Conservation (phyloP, 768 basidiomycete species). For the Rossbeevera mucosa region DNA sequence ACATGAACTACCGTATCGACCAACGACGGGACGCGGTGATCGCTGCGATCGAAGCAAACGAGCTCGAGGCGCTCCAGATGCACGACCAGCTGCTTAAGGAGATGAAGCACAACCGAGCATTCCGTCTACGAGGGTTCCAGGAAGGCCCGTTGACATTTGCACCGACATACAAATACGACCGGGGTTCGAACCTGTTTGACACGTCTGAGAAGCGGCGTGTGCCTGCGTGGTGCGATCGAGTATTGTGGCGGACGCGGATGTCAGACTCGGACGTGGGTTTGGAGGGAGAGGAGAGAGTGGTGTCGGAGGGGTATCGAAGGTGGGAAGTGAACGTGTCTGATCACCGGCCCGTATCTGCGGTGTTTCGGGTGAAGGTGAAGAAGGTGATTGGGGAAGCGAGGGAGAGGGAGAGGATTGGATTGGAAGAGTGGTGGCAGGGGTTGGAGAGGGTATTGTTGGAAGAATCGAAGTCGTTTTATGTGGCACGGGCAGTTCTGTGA, state of each 20-base stretch:
- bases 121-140: slow-evolving; percentile 76
- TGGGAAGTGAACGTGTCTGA: slow-evolving; percentile 89
- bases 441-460: slow-evolving; percentile 30
- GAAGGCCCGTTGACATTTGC: slow-evolving; percentile 81
- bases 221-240: slow-evolving; percentile 96
- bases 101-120: slow-evolving; percentile 81
- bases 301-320: slow-evolving; percentile 65
- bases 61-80: slow-evolving; percentile 55
- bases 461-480: slow-evolving; percentile 33
- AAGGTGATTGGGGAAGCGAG: slow-evolving; percentile 57
- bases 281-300: slow-evolving; percentile 51
- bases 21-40: slow-evolving; percentile 82
- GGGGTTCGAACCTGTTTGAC: slow-evolving; percentile 73
- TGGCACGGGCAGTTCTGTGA: slow-evolving; percentile 28
- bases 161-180: slow-evolving; percentile 96
- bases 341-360: slow-evolving; percentile 84
- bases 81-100: slow-evolving; percentile 92
- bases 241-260: slow-evolving; percentile 61
- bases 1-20: slow-evolving; percentile 97
- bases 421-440: slow-evolving; percentile 51
- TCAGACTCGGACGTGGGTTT: slow-evolving; percentile 19
- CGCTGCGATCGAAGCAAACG: slow-evolving; percentile 60
- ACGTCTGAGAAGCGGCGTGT: slow-evolving; percentile 81
- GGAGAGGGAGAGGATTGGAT: slow-evolving; percentile 49
- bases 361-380: slow-evolving; percentile 72